A percentile compares a stretch with the other conserved stretches of the same genome.
phyloP scores from a whole-genome alignment of 306 rosid genomes.

The Oemleria cerasiformis region DNA sequence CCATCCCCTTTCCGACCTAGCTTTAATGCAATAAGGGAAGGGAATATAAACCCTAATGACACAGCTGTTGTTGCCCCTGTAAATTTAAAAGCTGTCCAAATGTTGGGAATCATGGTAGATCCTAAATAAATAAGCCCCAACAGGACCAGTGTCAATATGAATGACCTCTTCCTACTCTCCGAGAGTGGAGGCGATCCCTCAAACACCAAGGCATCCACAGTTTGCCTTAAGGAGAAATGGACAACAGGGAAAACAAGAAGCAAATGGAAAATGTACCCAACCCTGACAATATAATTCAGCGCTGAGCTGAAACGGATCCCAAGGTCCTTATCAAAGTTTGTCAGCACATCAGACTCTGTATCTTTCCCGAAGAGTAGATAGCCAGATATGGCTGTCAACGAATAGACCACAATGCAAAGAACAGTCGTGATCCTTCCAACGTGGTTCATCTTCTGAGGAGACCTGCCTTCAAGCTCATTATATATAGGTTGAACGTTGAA shows the following conservation, averaged over 20 bases:
- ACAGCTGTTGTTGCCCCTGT: slow-evolving; percentile 95
- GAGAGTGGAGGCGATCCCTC: slow-evolving; percentile 68
- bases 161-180: slow-evolving; percentile 76
- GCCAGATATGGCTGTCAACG: slow-evolving; percentile 73
- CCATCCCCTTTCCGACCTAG: slow-evolving; percentile 42
- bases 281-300: slow-evolving; percentile 67
- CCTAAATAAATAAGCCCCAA: slow-evolving; percentile 76
- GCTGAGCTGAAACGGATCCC: slow-evolving; percentile 76
- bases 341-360: slow-evolving; percentile 79
- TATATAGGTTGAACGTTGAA: slow-evolving; percentile 86
- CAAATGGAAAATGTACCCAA: slow-evolving; percentile 92
- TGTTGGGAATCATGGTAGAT: slow-evolving; percentile 89
- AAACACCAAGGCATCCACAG: slow-evolving; percentile 69
- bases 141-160: slow-evolving; percentile 64
- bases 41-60: slow-evolving; percentile 86
- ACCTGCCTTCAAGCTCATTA: slow-evolving; percentile 74
- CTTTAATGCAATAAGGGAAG: slow-evolving; percentile 68
- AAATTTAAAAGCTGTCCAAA: slow-evolving; percentile 94
- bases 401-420: slow-evolving; percentile 70
- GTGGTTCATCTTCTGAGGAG: slow-evolving; percentile 81
- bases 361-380: slow-evolving; percentile 81
- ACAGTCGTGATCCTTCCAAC: slow-evolving; percentile 84
- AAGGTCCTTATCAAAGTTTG: slow-evolving; percentile 78
- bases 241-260: slow-evolving; percentile 91
- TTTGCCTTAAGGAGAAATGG: slow-evolving; percentile 86